Evolutionary conservation across 306 rosid species (phyloP).

Genomic region (Lotus japonicus): DNA sequence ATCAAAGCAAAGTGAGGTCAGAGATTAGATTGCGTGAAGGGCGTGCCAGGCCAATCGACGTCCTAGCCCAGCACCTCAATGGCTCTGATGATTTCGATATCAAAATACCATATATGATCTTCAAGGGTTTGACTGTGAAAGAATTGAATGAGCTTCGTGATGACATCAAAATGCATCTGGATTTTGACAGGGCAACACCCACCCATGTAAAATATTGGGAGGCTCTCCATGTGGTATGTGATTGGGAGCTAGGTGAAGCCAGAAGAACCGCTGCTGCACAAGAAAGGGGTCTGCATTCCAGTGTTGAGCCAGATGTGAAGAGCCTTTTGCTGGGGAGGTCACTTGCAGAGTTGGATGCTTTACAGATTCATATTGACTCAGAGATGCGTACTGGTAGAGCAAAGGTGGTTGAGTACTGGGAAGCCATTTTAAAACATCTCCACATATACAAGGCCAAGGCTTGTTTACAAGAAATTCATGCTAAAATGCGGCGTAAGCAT

Average conservation of each 20-base stretch:
- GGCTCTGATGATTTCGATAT: conserved; percentile 84
- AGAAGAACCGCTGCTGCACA: conserved; percentile 97
- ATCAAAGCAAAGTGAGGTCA: conserved; percentile 96
- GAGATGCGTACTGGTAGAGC: conserved; percentile 90
- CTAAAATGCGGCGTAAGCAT: conserved; percentile 75
- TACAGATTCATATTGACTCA: conserved; percentile 69
- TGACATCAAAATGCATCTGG: conserved; percentile 98
- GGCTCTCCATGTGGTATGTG: conserved; percentile 92
- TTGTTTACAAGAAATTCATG: conserved; percentile 83
- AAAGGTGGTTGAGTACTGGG: conserved; percentile 95
- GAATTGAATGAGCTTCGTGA: conserved; percentile 95
- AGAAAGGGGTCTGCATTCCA: conserved; percentile 92
- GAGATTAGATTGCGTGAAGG: conserved; percentile 98
- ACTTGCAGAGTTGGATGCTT: conserved; percentile 59
- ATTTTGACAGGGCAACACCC: conserved; percentile 85
- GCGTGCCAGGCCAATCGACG: conserved; percentile 87
- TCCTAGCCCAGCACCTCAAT: conserved; percentile 74
- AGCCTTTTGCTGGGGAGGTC: conserved; percentile 70
- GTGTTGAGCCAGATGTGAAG: conserved; percentile 78
- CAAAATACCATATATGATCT: conserved; percentile 87
- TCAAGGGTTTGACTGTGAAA: conserved; percentile 95
- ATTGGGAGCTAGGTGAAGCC: conserved; percentile 96
- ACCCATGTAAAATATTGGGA: conserved; percentile 94
- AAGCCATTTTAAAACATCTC: conserved; percentile 76
- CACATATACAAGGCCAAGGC: conserved; percentile 94